These are phyloP conservation scores for Sporisorium iseilematis-ciliati DNA, from an alignment of 1,284 basidiomycete species.

Conservation along the genomic window DNA sequence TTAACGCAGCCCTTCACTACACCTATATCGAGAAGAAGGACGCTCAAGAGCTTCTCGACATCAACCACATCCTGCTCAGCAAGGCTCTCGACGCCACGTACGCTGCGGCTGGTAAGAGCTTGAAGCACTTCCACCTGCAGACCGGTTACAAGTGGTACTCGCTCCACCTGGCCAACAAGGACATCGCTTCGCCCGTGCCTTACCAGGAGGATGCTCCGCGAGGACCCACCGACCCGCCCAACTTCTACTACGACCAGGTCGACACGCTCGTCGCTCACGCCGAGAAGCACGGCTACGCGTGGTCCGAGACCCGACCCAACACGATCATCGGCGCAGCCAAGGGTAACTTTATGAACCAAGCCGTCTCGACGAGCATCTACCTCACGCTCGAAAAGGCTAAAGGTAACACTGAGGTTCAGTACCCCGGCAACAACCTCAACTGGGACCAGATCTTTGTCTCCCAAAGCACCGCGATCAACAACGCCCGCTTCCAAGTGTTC, in stretches of 20 bases:
- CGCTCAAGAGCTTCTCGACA: constrained; percentile 33
- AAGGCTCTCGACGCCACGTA: constrained; percentile 44
- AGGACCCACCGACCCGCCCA: constrained; percentile 38
- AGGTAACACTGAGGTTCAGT: constrained; percentile 42
- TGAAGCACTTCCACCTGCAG: constrained; percentile 49
- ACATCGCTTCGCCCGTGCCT: constrained; percentile 39
- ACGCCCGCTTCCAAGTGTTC: constrained; percentile 48
- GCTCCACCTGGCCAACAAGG: constrained; percentile 46
- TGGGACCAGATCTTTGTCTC: constrained; percentile 47
- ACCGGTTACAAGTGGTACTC: constrained; percentile 55
- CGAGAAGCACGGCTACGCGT: constrained; percentile 44
- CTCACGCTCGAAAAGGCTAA: constrained; percentile 46
- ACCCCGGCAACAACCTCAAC: constrained; percentile 44
- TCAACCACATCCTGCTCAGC: constrained; percentile 42
- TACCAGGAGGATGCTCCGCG: constrained; percentile 42
- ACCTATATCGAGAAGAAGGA: constrained; percentile 54
- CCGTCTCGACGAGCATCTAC: constrained; percentile 42
- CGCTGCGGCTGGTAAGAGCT: constrained; percentile 28
- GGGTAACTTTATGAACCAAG: constrained; percentile 53
- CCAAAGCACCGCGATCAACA: constrained; percentile 47
- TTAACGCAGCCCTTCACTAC: constrained; percentile 44
- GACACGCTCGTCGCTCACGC: constrained; percentile 43
- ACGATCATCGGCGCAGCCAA: constrained; percentile 52
- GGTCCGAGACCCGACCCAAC: constrained; percentile 50
- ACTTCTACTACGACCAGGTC: constrained; percentile 50